phyloP scores from a whole-genome alignment of 2,329 filamentous ascomycete species.

The Drechslera avenae region DNA sequence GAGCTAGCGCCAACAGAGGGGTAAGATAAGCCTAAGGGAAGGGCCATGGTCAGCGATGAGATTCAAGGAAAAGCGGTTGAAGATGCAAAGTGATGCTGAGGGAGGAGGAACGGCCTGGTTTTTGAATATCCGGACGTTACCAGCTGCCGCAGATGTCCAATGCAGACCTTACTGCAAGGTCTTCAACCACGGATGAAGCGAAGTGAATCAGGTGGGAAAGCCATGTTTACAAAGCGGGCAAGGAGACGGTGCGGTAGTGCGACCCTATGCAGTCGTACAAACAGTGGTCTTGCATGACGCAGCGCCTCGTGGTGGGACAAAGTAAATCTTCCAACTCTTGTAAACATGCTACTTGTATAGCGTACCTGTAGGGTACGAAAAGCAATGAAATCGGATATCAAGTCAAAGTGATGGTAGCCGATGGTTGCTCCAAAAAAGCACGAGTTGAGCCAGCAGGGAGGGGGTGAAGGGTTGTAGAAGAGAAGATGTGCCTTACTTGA shows the following conservation, averaged over 20 bases:
- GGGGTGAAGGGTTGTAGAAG: conserved; percentile 3
- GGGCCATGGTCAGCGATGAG: conserved; percentile 46
- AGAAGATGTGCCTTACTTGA: conserved; percentile 35
- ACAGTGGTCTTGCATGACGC: conserved; percentile 37
- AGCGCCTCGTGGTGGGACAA: conserved; percentile 32
- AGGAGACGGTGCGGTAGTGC: conserved; percentile 43
- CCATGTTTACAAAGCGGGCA: conserved; percentile 39
- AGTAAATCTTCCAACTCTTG: conserved; percentile 14
- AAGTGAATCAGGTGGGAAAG: conserved; percentile 28
- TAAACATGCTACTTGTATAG: conserved; percentile 1
- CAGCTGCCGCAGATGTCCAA: conserved; percentile 37
- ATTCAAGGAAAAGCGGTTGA: conserved; percentile 21
- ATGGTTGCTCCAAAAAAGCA: conserved; percentile 18
- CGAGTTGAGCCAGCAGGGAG: conserved; percentile 10
- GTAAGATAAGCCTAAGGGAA: conserved; percentile 48
- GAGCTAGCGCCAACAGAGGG: conserved; percentile 44
- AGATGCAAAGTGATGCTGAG: conserved; percentile 30
- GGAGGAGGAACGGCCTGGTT: conserved; percentile 35
- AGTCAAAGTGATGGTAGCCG: conserved; percentile 14
- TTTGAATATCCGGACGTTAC: conserved; percentile 38
- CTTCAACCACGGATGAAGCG: conserved; percentile 35
- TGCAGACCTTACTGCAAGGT: conserved; percentile 41
- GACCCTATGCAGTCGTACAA: conserved; percentile 39
- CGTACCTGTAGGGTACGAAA: too few species aligned
- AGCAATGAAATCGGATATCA: neutral